These are phyloP conservation scores for Plasmopara halstedii DNA, from an alignment of 352 stramenopile species.

Conservation along the genomic window DNA sequence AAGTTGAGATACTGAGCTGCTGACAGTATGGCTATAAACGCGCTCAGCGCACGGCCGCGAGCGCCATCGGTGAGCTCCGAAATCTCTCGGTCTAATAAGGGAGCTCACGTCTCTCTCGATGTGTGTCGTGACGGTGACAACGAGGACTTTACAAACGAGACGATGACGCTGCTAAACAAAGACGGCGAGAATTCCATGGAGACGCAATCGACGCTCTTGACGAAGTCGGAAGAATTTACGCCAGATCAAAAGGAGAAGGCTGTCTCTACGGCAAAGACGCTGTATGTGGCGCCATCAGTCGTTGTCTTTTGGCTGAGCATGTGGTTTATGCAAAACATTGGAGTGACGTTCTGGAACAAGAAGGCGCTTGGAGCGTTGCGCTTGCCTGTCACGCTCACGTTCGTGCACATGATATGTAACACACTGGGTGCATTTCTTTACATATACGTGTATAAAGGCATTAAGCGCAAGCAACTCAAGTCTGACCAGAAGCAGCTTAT, in stretches of 20 bases:
- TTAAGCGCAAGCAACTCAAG: conserved; percentile 62
- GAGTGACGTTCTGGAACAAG: conserved; percentile 94
- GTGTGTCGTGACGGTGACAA: conserved; percentile 9
- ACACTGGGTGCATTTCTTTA: conserved; percentile 78
- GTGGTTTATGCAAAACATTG: conserved; percentile 90
- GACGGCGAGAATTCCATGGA: conserved; percentile 4
- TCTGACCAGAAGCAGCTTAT: conserved; percentile 61
- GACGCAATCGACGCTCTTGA: conserved; percentile 4
- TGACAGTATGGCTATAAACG: conserved; percentile 17
- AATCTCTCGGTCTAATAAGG: conserved; percentile 10
- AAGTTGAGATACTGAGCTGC: neutral
- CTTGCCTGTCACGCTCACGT: conserved; percentile 79
- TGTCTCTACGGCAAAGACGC: conserved; percentile 34
- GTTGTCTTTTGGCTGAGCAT: conserved; percentile 78
- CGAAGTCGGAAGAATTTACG: conserved; percentile 12
- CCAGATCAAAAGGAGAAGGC: conserved; percentile 18
- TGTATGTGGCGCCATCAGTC: conserved; percentile 54
- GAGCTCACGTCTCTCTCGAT: conserved; percentile 17
- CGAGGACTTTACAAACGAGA: conserved; percentile 14
- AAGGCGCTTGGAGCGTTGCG: conserved; percentile 71
- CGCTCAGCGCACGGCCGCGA: conserved; percentile 11
- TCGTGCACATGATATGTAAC: conserved; percentile 94
- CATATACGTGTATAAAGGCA: conserved; percentile 57
- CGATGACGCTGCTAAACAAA: conserved; percentile 17
- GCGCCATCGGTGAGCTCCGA: conserved; percentile 10